Percentiles rank a stretch among this genome's conserved stretches.
These are phyloP conservation scores for Dryas drummondii DNA, from an alignment of 306 rosid genomes.

Conservation along the genomic window DNA sequence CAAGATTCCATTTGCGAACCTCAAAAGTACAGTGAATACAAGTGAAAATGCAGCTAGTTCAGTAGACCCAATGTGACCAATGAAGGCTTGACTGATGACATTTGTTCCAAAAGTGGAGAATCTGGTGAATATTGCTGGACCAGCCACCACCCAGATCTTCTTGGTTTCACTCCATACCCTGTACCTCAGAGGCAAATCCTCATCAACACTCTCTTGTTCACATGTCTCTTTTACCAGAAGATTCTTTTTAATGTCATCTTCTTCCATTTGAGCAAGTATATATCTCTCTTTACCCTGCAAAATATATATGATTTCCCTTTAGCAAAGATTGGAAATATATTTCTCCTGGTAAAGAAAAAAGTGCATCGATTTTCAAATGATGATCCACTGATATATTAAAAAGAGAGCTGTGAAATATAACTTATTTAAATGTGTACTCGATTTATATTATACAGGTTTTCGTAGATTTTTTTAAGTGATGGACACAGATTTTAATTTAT, in stretches of 20 bases:
- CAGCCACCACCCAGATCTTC: conserved; percentile 56
- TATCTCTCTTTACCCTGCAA: no score
- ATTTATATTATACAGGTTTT: no score
- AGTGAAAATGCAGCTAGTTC: conserved; percentile 56
- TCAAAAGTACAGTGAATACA: conserved; percentile 44
- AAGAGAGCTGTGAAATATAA: no score
- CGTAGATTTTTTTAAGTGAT: no score
- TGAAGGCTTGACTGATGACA: conserved; percentile 43
- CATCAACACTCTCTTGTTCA: conserved; percentile 19
- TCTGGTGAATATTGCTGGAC: conserved; percentile 55
- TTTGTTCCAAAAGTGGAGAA: conserved; percentile 46
- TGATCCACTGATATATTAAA: no score
- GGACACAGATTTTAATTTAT: no score
- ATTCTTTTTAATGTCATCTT: conserved; percentile 20
- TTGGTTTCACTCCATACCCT: conserved; percentile 53
- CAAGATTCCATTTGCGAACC: conserved; percentile 56
- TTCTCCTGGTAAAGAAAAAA: background rate
- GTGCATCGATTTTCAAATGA: no score
- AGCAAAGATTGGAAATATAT: background rate
- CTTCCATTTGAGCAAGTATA: conserved; percentile 13
- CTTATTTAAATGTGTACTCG: no score
- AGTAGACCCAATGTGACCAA: conserved; percentile 54
- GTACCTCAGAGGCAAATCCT: conserved; percentile 26
- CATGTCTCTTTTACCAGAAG: conserved; percentile 25
- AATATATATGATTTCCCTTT: no score